Evolutionary conservation across 768 basidiomycete species (phyloP).

Genomic region (Mycena venus): DNA sequence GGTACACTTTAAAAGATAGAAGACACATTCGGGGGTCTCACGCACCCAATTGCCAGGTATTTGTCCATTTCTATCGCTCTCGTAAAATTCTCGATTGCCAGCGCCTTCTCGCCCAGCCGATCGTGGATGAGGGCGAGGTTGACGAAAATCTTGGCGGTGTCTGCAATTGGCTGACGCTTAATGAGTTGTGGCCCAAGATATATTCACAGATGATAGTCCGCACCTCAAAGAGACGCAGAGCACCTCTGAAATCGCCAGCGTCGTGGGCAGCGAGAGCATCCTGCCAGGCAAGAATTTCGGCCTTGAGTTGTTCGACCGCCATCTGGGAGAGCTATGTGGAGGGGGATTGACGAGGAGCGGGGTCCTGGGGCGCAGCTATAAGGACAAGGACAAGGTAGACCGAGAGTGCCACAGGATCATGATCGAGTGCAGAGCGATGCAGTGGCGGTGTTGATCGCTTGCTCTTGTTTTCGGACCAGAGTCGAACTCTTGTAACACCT

Average conservation of each 20-base stretch:
- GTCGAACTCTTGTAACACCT: too few species aligned
- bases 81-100: conserved; percentile 68
- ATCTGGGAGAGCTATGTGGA: background rate
- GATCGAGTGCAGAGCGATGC: background rate
- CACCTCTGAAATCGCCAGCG: conserved; percentile 25
- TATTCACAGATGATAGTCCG: background rate
- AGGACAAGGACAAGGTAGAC: background rate
- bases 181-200: background rate
- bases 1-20: background rate
- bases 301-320: conserved; percentile 25
- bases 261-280: conserved; percentile 29
- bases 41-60: conserved; percentile 75
- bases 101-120: conserved; percentile 70
- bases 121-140: conserved; percentile 81
- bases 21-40: background rate
- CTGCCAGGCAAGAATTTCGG: conserved; percentile 31
- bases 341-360: background rate
- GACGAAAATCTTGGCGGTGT: conserved; percentile 66
- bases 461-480: too few species aligned
- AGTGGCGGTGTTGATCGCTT: background rate
- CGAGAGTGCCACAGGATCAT: conserved; percentile 18
- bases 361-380: background rate
- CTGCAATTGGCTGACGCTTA: conserved; percentile 24
- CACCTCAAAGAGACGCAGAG: conserved; percentile 36
- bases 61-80: conserved; percentile 69